Percentiles rank a stretch among this genome's conserved stretches.
Conservation (phyloP, 768 basidiomycete genomes). For the Myochromella boudieri region DNA sequence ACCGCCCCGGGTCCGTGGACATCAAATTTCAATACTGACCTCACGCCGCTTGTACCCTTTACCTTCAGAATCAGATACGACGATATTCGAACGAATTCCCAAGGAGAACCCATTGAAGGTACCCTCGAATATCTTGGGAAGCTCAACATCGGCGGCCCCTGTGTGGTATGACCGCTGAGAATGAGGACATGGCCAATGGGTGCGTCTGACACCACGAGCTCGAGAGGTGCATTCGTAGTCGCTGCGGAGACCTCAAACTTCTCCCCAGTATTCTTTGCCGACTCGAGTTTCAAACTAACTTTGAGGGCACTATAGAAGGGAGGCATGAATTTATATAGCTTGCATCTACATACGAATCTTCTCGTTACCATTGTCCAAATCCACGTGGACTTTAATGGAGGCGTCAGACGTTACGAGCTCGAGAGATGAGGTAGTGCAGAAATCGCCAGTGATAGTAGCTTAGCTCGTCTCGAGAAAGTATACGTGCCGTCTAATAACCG, state of each 20-base stretch:
- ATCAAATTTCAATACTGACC: neutral
- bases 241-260: conserved; percentile 12
- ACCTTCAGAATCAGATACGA: conserved; percentile 18
- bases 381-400: conserved; percentile 37
- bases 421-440: conserved; percentile 32
- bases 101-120: conserved; percentile 13
- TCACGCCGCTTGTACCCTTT: conserved; percentile 14
- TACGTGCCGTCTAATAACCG: conserved; percentile 32
- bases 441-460: conserved; percentile 43
- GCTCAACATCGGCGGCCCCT: conserved; percentile 10
- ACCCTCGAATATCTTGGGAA: conserved; percentile 20
- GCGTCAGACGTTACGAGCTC: conserved; percentile 39
- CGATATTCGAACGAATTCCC: neutral
- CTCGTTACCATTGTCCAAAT: conserved; percentile 30
- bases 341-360: neutral
- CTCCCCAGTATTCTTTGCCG: conserved; percentile 10
- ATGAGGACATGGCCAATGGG: conserved; percentile 16
- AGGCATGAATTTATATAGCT: neutral
- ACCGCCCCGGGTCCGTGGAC: neutral
- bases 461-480: conserved; percentile 36
- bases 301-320: conserved; percentile 6
- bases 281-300: conserved; percentile 7
- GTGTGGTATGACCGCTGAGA: conserved; percentile 19
- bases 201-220: conserved; percentile 11
- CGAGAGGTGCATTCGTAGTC: conserved; percentile 11